Base-by-base conservation (phyloP, 2,329 filamentous ascomycete genomes). In the Alternaria brassicae region DNA sequence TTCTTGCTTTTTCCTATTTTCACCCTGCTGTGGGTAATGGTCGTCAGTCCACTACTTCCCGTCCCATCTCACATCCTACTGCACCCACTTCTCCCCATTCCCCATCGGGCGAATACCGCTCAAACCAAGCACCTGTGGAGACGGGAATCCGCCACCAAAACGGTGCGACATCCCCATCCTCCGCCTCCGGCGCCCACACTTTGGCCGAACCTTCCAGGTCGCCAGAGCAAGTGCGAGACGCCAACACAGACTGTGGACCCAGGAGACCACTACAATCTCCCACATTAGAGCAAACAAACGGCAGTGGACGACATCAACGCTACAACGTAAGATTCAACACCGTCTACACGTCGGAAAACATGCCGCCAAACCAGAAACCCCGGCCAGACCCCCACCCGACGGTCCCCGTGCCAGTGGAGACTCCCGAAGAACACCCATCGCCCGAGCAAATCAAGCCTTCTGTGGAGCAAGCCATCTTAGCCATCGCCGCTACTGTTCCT, bases 261-360 rank as follows among this genome's bases (percentile, higher is more conserved):
- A 63, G 58, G 36, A 60, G 51, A 41, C 45, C 53, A 9, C 49
- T 58, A 7, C 53, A 60, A 2, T 58, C 66, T 32, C 32, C 61
- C 30, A 30, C 62, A 48, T 32, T 58, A 36, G 54, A 58, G 15
- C 57, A 62, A 61, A 40, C 52, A 60, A 41, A 62, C 65, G 25
- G 44, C n/a, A 50, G 30, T 19, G 52, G 44, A 15, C 67, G 67
- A 28, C 66, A 68, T 41, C 65, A 68, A 45, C 68, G 68, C 39
- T 71, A 68, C 63, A 71, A 71, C 67, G 68, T 71, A 21, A 65
- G 68, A 36, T 71, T 71, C 39, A 67, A 65, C 30, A 66, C 63
- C 10, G 66, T 68, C 34, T 64, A 66, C 44, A 59, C 56, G 19
- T 59, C 52, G 30, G 56, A 59, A 45, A 59, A 59, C 25, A 71